These are phyloP conservation scores for Mallotus repandus DNA, from an alignment of 441 rosid species.

Conservation along the genomic window DNA sequence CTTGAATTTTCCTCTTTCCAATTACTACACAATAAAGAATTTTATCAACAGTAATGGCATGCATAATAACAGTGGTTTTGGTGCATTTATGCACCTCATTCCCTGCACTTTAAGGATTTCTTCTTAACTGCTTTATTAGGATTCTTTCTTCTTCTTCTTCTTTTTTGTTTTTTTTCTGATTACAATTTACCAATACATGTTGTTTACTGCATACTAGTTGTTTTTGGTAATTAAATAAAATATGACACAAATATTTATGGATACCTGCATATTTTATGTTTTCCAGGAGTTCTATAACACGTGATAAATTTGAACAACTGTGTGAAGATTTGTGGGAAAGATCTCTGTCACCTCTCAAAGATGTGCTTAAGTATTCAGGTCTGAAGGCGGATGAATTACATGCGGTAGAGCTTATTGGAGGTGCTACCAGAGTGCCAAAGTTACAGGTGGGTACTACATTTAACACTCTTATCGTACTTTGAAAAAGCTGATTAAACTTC, in stretches of 20 bases:
- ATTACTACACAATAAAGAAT: too few relatives aligned
- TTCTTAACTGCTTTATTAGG: too few relatives aligned
- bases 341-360: slow-evolving; percentile 71
- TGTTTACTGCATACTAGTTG: too few relatives aligned
- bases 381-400: slow-evolving; percentile 65
- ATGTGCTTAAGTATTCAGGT: slow-evolving; percentile 74
- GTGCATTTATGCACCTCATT: too few relatives aligned
- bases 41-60: too few relatives aligned
- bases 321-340: slow-evolving; percentile 91
- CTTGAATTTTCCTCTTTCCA: too few relatives aligned
- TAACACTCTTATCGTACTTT: neutral
- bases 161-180: too few relatives aligned
- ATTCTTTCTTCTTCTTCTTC: too few relatives aligned
- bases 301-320: slow-evolving; percentile 94
- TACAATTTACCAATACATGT: too few relatives aligned
- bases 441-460: slow-evolving; percentile 66
- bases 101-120: too few relatives aligned
- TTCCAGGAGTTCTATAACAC: slow-evolving; percentile 84
- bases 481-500: neutral
- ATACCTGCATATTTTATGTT: neutral
- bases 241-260: neutral
- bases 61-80: too few relatives aligned
- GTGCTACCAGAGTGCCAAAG: slow-evolving; percentile 97
- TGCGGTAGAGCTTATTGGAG: slow-evolving; percentile 95
- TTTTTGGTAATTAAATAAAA: neutral